Conservation (phyloP, 257 asterid species). For the Rehmannia glutinosa region DNA sequence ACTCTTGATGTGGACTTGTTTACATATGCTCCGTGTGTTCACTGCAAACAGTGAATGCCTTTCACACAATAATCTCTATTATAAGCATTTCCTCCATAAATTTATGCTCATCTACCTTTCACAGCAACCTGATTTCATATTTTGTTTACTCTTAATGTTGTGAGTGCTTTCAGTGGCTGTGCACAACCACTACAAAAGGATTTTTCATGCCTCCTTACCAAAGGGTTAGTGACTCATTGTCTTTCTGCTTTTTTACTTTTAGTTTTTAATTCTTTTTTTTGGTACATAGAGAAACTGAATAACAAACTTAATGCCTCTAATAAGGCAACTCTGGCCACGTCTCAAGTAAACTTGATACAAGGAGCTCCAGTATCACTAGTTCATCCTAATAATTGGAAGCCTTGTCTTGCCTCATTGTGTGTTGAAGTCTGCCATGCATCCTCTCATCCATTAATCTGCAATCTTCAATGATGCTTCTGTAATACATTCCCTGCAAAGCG, state of each 20-base stretch:
- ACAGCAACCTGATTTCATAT: neutral
- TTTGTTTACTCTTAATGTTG: constrained; percentile 19
- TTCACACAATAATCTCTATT: neutral
- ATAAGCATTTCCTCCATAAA: neutral
- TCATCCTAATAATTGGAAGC: neutral
- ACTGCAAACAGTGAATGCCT: constrained; percentile 8
- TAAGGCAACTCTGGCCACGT: neutral
- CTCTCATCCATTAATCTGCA: neutral
- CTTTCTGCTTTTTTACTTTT: constrained; percentile 1
- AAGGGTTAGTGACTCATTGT: constrained; percentile 52
- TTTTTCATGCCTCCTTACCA: constrained; percentile 55
- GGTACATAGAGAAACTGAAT: constrained; percentile 6
- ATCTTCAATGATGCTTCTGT: neutral
- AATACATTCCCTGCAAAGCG: no score
- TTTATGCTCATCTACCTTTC: constrained; percentile 3
- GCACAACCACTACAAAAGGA: constrained; percentile 90
- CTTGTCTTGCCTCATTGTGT: neutral
- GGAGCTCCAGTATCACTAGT: constrained; percentile 14
- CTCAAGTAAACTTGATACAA: neutral
- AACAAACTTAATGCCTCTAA: constrained; percentile 3
- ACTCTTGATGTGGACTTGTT: constrained; percentile 1
- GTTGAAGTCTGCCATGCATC: constrained; percentile 3
- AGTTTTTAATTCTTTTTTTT: neutral
- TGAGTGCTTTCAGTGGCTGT: constrained; percentile 92
- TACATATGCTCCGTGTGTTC: constrained; percentile 14